These are phyloP conservation scores for Peronospora destructor DNA, from an alignment of 352 stramenopile genomes.

Conservation along the genomic window DNA sequence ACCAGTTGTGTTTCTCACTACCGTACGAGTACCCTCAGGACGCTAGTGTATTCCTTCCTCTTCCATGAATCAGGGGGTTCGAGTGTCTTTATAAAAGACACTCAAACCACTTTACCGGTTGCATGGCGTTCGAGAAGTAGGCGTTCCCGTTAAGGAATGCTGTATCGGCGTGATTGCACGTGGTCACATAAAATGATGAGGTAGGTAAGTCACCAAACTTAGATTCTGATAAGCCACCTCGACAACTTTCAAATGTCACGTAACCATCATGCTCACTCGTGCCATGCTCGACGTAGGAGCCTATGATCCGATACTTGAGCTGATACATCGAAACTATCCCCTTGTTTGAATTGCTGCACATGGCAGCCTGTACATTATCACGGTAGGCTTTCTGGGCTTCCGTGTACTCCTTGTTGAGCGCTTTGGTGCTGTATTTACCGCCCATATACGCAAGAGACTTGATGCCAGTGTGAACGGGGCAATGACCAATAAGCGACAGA, in stretches of 20 bases:
- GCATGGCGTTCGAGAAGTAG: conserved; percentile 33
- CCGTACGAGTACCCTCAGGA: no score
- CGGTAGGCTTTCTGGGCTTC: conserved; percentile 29
- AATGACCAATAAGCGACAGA: conserved; percentile 30
- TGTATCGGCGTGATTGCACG: conserved; percentile 55
- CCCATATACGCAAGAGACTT: conserved; percentile 39
- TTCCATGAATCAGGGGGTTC: no score
- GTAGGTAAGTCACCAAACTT: conserved; percentile 36
- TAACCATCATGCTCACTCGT: conserved; percentile 28
- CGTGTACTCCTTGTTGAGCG: conserved; percentile 26
- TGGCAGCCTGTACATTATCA: conserved; percentile 29
- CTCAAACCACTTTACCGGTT: conserved; percentile 57
- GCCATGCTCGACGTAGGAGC: conserved; percentile 20
- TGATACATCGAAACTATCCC: conserved; percentile 34
- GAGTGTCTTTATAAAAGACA: conserved; percentile 53
- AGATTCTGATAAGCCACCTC: conserved; percentile 22
- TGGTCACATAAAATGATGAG: conserved; percentile 47
- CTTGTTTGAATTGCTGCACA: conserved; percentile 36
- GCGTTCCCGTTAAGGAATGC: conserved; percentile 48
- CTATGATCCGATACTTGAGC: conserved; percentile 16
- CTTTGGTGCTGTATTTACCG: conserved; percentile 26
- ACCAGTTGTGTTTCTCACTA: no score
- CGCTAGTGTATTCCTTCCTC: no score
- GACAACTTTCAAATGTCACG: conserved; percentile 47
- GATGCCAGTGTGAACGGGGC: conserved; percentile 26